A percentile compares a stretch with the other conserved stretches of the same genome.
Conservation (phyloP, 495 filamentous ascomycete genomes). For the Podospora pseudopauciseta region DNA sequence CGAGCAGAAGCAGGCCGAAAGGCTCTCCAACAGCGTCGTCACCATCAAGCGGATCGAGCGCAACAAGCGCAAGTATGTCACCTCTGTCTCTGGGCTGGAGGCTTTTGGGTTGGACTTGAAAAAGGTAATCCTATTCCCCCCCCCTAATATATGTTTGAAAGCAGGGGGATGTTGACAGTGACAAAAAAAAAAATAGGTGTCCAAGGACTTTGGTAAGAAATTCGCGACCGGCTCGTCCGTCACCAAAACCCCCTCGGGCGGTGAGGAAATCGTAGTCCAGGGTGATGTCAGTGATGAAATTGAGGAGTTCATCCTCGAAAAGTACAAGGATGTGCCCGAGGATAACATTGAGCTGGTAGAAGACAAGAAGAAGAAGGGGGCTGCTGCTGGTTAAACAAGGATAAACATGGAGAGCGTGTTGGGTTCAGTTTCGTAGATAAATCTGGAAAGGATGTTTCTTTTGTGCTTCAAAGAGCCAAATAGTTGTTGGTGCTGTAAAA, state of each 20-base stretch:
- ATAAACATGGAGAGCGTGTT: neutral
- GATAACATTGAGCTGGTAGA: slow-evolving; percentile 92
- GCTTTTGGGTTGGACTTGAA: slow-evolving; percentile 89
- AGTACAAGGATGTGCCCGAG: slow-evolving; percentile 79
- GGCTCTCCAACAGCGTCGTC: slow-evolving; percentile 73
- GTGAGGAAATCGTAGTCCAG: slow-evolving; percentile 96
- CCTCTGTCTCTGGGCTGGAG: slow-evolving; percentile 82
- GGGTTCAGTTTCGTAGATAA: neutral
- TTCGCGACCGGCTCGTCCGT: slow-evolving; percentile 93
- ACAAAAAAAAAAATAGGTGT: slow-evolving; percentile 37
- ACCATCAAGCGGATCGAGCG: slow-evolving; percentile 95
- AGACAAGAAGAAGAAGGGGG: slow-evolving; percentile 76
- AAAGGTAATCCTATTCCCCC: slow-evolving; percentile 50
- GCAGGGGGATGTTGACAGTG: slow-evolving; percentile 21
- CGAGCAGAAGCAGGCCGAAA: slow-evolving; percentile 74
- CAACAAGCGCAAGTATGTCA: slow-evolving; percentile 96
- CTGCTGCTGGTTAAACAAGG: slow-evolving; percentile 19
- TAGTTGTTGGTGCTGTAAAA: neutral
- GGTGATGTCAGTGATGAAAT: slow-evolving; percentile 96
- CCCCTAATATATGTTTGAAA: neutral
- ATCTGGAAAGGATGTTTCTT: neutral
- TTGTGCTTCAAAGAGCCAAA: neutral
- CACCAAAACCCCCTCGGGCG: slow-evolving; percentile 78
- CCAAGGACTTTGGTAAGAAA: slow-evolving; percentile 85
- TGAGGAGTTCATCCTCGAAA: slow-evolving; percentile 81